phyloP scores from a whole-genome alignment of 2,329 filamentous ascomycete genomes.

The Alternaria gansuensis region DNA sequence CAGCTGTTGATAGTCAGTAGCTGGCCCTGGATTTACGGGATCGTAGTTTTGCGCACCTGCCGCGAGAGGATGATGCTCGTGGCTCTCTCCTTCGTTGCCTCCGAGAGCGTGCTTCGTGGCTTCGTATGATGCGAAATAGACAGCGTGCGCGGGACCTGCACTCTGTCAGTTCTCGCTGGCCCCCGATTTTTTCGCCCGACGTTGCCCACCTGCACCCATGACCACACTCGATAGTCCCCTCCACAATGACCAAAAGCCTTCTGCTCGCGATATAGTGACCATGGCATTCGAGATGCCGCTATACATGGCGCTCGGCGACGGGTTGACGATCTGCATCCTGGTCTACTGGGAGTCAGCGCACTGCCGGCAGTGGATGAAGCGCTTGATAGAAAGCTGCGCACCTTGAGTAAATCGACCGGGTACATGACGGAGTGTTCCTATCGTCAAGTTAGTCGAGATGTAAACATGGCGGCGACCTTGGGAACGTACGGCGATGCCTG shows the following conservation, averaged over 20 bases:
- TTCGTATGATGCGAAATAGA: slow-evolving; percentile 99
- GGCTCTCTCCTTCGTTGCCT: slow-evolving; percentile 83
- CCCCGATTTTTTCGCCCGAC: slow-evolving; percentile 2
- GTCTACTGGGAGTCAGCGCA: slow-evolving; percentile 68
- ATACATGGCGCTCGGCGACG: slow-evolving; percentile 81
- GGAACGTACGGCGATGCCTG: slow-evolving; percentile 83
- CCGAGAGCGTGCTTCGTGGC: slow-evolving; percentile 95
- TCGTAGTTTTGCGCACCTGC: slow-evolving; percentile 69
- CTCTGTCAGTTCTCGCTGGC: slow-evolving; percentile 37
- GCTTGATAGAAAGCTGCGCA: slow-evolving; percentile 54
- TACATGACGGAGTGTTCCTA: slow-evolving; percentile 99
- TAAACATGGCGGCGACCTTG: slow-evolving; percentile 22
- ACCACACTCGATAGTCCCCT: slow-evolving; percentile 96
- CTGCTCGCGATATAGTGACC: slow-evolving; percentile 87
- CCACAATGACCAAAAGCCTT: slow-evolving; percentile 93
- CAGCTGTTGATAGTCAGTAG: slow-evolving; percentile 67
- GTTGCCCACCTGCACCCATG: slow-evolving; percentile 79
- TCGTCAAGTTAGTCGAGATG: slow-evolving; percentile 36
- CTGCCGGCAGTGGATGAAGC: slow-evolving; percentile 6
- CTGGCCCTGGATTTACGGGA: not conserved
- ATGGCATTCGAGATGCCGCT: slow-evolving; percentile 91
- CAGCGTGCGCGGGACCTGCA: slow-evolving; percentile 90
- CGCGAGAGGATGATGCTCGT: slow-evolving; percentile 91
- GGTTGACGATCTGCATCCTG: slow-evolving; percentile 95
- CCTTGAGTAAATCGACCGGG: slow-evolving; percentile 97